These are phyloP conservation scores for Rhizopus delemar DNA, from an alignment of 371 early-diverging fungal genomes.

Conservation along the genomic window DNA sequence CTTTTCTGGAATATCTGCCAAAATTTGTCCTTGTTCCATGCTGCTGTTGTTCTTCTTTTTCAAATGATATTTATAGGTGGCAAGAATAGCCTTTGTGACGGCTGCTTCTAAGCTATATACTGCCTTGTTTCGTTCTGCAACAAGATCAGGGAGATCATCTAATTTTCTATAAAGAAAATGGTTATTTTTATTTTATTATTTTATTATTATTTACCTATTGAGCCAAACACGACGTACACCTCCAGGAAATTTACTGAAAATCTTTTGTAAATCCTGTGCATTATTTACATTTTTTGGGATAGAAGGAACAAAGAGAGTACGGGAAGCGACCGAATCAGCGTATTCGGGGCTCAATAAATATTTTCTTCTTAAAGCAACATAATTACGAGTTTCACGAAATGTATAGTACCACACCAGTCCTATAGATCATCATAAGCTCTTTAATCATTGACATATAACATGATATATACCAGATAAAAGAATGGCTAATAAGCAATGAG, in stretches of 20 bases:
- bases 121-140: conserved; percentile 58
- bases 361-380: conserved; percentile 66
- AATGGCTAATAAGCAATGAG: conserved; percentile 64
- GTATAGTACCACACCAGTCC: conserved; percentile 52
- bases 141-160: conserved; percentile 53
- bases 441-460: not conserved
- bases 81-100: conserved; percentile 52
- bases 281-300: conserved; percentile 56
- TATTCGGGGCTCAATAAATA: conserved; percentile 64
- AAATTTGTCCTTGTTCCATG: conserved; percentile 7
- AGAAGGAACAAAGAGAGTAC: conserved; percentile 67
- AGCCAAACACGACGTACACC: conserved; percentile 73
- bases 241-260: conserved; percentile 73
- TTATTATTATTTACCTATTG: conserved; percentile 48
- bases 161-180: conserved; percentile 36
- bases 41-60: conserved; percentile 20
- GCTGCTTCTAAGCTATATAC: conserved; percentile 53
- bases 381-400: conserved; percentile 63
- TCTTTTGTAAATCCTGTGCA: conserved; percentile 43
- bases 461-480: conserved; percentile 51
- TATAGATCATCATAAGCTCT: not conserved
- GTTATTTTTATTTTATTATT: too few species aligned
- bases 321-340: conserved; percentile 58
- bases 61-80: conserved; percentile 46
- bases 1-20: conserved; percentile 38